Conservation (phyloP, 2,329 filamentous ascomycete genomes). For the Pyricularia pennisetigena region DNA sequence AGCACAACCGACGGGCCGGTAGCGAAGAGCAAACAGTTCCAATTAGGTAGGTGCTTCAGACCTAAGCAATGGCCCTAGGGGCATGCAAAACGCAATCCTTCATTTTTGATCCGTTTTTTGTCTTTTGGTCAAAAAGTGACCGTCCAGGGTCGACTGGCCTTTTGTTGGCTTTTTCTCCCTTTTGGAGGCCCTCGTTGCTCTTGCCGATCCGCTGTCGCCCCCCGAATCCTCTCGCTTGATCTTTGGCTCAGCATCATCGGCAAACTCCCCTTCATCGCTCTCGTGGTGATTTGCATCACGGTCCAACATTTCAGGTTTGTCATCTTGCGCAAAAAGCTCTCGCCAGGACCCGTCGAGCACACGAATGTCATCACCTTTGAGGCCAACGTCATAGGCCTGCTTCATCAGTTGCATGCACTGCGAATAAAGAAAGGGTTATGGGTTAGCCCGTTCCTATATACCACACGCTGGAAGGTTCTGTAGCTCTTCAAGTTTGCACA, state of each 20-base stretch:
- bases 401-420: slow-evolving; percentile 2
- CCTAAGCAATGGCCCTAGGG: too few relatives aligned
- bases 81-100: background rate
- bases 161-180: background rate
- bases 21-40: too few relatives aligned
- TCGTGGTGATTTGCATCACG: background rate
- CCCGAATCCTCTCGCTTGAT: background rate
- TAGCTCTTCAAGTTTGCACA: background rate
- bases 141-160: slow-evolving; percentile 2
- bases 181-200: background rate
- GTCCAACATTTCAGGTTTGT: background rate
- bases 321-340: background rate
- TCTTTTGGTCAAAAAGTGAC: slow-evolving; percentile 1
- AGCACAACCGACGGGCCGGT: too few relatives aligned
- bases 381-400: slow-evolving; percentile 3
- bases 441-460: background rate
- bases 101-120: slow-evolving; percentile 7
- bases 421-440: background rate
- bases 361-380: background rate
- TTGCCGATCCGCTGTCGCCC: background rate
- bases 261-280: slow-evolving; percentile 3
- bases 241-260: background rate
- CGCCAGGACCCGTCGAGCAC: slow-evolving; percentile 3
- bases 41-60: too few relatives aligned
- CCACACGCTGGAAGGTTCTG: background rate